Base-by-base conservation (phyloP, 2,329 filamentous ascomycete genomes). In the Pseudogymnoascus pannorum region DNA sequence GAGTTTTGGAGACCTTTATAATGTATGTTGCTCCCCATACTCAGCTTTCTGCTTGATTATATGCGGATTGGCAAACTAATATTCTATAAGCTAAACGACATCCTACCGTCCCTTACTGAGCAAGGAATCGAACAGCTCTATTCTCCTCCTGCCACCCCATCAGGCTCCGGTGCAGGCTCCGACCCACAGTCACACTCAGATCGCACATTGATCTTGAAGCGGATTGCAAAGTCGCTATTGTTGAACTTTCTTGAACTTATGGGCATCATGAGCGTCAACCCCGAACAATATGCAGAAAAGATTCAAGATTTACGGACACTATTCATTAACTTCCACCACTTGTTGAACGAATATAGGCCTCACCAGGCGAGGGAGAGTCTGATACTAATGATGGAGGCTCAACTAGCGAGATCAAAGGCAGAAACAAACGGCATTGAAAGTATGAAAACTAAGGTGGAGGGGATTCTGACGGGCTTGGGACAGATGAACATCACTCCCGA, bases 341-440 rank as follows among this genome's bases (percentile, higher is more conserved):
- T 96, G 60, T 85, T 97, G 66, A 99, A 99, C 73, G 87, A 96
- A 73, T 97, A 96, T 75, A 83, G 93, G 31, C 92, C 92, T 8
- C 92, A 97, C 72, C 93, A 97, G 76, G 92, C 92, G 22, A 79
- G 93, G 48, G 92, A 97, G 76, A 92, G 87, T 26, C 78, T 96
- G 62, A 96, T 96, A 31, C 76, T 87, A 66, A 83, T 93, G 78
- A 92, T 97, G 88, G 89, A 96, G 75, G 87, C 89, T 66, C 88
- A 93, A 69, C 76, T 96, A 29, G 86, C 90, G 67, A 81, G 79
- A 67, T 87, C 87, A 61, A 84, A 82, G 66, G 83, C 82, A 60
- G 92, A 97, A 75, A 91, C 92, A 1, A 79, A 84, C 33, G 83
- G 81, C 3, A 84, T 92, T 51, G 80, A 81, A 62, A 81, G 81